Evolutionary conservation across 75 land plant species (phyloP).

Genomic region (Ceratopteris richardii): DNA sequence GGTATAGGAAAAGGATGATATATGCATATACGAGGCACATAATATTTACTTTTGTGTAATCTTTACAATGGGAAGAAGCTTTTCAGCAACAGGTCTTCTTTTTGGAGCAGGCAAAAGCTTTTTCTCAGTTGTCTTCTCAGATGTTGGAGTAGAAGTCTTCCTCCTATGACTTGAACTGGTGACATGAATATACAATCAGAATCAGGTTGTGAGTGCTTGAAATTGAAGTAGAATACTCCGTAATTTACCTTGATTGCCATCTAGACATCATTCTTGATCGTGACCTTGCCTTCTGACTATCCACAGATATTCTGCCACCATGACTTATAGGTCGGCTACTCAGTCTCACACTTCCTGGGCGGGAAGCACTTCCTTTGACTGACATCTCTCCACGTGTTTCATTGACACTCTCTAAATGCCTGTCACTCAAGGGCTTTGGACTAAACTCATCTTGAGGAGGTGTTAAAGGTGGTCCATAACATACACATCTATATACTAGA

Average conservation of each 20-base stretch:
- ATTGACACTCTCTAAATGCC: constrained; percentile 1
- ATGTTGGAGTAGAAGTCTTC: constrained; percentile 6
- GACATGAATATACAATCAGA: neutral
- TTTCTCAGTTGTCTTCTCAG: constrained; percentile 10
- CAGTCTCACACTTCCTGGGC: constrained; percentile 15
- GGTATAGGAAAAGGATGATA: too few species aligned
- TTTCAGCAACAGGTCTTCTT: constrained; percentile 18
- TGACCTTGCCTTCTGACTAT: neutral
- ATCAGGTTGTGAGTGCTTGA: neutral
- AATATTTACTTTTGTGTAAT: constrained; percentile 28
- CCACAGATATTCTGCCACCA: constrained; percentile 12
- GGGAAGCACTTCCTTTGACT: constrained; percentile 7
- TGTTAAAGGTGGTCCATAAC: constrained; percentile 18
- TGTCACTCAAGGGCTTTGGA: neutral
- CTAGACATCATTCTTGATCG: constrained; percentile 5
- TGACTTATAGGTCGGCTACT: constrained; percentile 7
- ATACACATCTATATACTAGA: constrained; percentile 18
- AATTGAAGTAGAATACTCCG: neutral
- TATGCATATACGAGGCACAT: too few species aligned
- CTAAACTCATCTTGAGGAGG: neutral
- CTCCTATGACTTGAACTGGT: constrained; percentile 2
- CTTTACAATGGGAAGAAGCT: constrained; percentile 21
- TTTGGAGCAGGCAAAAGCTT: constrained; percentile 2
- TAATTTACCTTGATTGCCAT: constrained; percentile 5
- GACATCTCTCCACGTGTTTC: constrained; percentile 6